A percentile compares a stretch with the other conserved stretches of the same genome.
These are phyloP conservation scores for Hypoxylon crocopeplum DNA, from an alignment of 495 filamentous ascomycete species.

Conservation along the genomic window DNA sequence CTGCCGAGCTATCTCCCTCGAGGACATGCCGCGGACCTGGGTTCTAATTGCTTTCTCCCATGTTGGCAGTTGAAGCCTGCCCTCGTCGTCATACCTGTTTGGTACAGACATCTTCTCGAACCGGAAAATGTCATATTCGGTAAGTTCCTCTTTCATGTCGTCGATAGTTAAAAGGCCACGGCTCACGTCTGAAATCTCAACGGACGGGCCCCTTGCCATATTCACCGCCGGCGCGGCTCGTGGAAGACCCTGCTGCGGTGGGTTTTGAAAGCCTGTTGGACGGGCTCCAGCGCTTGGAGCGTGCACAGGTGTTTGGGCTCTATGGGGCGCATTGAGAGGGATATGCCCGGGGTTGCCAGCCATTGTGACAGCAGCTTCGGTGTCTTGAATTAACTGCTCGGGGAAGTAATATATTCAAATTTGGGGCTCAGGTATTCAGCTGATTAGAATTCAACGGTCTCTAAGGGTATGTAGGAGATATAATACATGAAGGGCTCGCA, in stretches of 20 bases:
- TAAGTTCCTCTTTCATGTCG: constrained; percentile 40
- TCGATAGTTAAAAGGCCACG: constrained; percentile 21
- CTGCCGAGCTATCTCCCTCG: constrained; percentile 27
- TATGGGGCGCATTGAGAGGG: background rate
- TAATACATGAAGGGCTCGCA: no score
- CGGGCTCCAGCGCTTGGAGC: constrained; percentile 2
- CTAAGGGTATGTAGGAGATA: no score
- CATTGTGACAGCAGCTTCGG: background rate
- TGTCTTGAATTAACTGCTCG: background rate
- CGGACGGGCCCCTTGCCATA: constrained; percentile 6
- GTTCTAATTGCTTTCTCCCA: constrained; percentile 41
- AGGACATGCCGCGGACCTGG: constrained; percentile 34
- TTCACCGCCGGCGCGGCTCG: constrained; percentile 1
- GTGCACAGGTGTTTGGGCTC: background rate
- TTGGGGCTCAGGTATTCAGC: background rate
- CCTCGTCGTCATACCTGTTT: constrained; percentile 35
- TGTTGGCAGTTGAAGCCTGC: constrained; percentile 23
- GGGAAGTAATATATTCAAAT: background rate
- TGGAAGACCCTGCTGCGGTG: background rate
- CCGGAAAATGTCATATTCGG: constrained; percentile 41
- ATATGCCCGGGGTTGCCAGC: background rate
- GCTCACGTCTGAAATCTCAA: constrained; percentile 35
- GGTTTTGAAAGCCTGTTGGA: background rate
- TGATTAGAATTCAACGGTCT: constrained; percentile 5
- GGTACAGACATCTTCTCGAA: constrained; percentile 38